Base-by-base conservation (phyloP, 441 rosid species). In the Rhodomyrtus psidioides region DNA sequence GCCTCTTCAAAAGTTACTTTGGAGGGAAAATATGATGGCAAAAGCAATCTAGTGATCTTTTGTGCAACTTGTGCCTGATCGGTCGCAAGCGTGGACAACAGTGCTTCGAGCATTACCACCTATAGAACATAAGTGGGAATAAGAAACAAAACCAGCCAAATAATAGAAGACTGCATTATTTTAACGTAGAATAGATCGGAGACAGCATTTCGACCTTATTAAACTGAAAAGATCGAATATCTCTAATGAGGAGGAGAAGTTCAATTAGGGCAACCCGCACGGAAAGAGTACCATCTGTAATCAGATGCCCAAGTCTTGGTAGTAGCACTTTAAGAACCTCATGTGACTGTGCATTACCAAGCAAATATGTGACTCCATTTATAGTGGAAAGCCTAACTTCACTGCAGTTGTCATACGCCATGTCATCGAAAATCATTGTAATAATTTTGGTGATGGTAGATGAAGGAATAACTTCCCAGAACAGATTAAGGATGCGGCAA, bases 391-490 rank as follows among this genome's bases (percentile, higher is more conserved):
- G 93, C 89, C 98, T 96, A 85, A 96, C 97, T 85, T 95, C 98
- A 85, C 90, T 93, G 95, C 95, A 92, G 34, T 91, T 84, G 88
- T 96, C 99, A 83, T 89, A 92, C 53, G 98, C 90, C 94, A 94
- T 93, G 83, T 96, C 99, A 91, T 95, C 92, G 70, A 93, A 89
- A 85, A 94, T 55, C 87, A 89, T 94, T 1, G 96, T 92, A 82
- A 96, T 90, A 81, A 93, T 87, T 91, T 95, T 97, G 28, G 99
- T 93, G 90, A 97, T 95, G 86, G 92, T 94, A 85, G 99, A 81
- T 53, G 99, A 91, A 87, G 98, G 98, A 49, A 95, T 92, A 84
- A 96, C 91, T 92, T 97, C 99, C 99, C 99, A 97, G 89, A 94
- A 97, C 82, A 97, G 89, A 94, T 91, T 92, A 85, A 97, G 96